These are phyloP conservation scores for Naematelia encephala DNA, from an alignment of 768 basidiomycete species.

Conservation along the genomic window DNA sequence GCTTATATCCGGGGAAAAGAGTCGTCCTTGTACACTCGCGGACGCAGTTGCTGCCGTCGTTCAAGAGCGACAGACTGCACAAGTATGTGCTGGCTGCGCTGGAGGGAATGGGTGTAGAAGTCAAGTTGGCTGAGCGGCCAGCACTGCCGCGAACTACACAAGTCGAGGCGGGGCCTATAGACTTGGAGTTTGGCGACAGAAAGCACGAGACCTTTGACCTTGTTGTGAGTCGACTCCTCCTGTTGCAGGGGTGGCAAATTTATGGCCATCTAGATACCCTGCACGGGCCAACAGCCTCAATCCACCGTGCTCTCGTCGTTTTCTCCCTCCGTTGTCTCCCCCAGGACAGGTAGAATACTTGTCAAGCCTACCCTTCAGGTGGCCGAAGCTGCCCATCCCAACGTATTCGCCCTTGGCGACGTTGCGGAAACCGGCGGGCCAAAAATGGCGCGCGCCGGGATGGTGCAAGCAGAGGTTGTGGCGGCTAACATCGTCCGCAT, in stretches of 20 bases:
- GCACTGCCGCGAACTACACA: background rate
- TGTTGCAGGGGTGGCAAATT: background rate
- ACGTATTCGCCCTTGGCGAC: constrained; percentile 7
- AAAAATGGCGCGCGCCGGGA: constrained; percentile 1
- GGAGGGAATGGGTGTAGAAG: background rate
- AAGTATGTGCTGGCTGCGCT: background rate
- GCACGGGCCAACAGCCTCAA: background rate
- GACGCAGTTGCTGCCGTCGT: constrained; percentile 1
- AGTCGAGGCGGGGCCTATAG: background rate
- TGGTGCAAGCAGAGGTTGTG: constrained; percentile 1
- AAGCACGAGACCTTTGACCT: background rate
- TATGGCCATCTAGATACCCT: background rate
- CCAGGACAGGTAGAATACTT: background rate
- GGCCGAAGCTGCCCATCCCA: constrained; percentile 5
- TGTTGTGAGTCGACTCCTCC: background rate
- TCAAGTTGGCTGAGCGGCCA: background rate
- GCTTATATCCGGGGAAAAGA: constrained; percentile 2
- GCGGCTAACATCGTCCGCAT: constrained; percentile 5
- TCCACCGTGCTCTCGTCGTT: background rate
- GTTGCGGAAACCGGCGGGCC: constrained; percentile 4
- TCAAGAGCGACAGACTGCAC: constrained; percentile 3
- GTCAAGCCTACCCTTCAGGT: constrained; percentile 2
- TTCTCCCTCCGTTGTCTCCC: background rate
- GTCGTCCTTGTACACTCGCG: constrained; percentile 1
- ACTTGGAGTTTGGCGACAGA: background rate